These are phyloP conservation scores for Fusarium lyarnte DNA, from an alignment of 2,329 filamentous ascomycete species.

Conservation along the genomic window DNA sequence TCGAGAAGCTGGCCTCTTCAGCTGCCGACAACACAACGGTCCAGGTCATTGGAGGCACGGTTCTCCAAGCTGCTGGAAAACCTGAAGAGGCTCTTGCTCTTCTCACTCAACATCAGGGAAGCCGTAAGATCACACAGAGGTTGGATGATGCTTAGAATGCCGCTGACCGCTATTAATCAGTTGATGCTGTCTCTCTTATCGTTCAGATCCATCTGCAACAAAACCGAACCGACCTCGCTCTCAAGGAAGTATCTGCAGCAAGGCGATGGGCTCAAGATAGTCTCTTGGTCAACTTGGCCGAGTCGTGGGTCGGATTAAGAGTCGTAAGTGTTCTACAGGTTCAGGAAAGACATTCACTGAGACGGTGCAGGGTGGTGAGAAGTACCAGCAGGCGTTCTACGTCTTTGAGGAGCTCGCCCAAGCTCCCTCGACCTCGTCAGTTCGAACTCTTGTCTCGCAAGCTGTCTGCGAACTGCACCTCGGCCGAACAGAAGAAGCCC, in stretches of 20 bases:
- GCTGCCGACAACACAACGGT: slow-evolving; percentile 80
- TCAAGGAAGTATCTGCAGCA: slow-evolving; percentile 88
- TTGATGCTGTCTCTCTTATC: slow-evolving; percentile 83
- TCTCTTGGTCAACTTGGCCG: slow-evolving; percentile 90
- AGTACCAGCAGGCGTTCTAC: slow-evolving; percentile 97
- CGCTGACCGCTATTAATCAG: slow-evolving; percentile 50
- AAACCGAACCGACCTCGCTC: slow-evolving; percentile 88
- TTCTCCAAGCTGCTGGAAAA: slow-evolving; percentile 82
- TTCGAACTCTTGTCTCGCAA: slow-evolving; percentile 82
- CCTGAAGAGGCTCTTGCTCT: slow-evolving; percentile 86
- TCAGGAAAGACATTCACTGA: slow-evolving; percentile 39
- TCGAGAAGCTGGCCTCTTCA: slow-evolving; percentile 74
- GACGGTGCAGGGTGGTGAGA: slow-evolving; percentile 79
- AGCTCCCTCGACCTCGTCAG: slow-evolving; percentile 80
- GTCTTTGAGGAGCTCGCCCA: slow-evolving; percentile 97
- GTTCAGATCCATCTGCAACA: slow-evolving; percentile 92
- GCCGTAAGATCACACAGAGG: slow-evolving; percentile 65
- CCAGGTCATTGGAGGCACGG: slow-evolving; percentile 82
- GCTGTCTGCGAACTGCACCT: slow-evolving; percentile 92
- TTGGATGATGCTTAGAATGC: slow-evolving; percentile 1
- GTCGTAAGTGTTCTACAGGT: slow-evolving; percentile 64
- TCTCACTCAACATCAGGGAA: slow-evolving; percentile 85
- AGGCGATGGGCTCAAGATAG: slow-evolving; percentile 96
- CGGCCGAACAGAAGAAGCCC: slow-evolving; percentile 86
- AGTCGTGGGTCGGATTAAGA: slow-evolving; percentile 93